A percentile compares a stretch with the other conserved stretches of the same genome.
These are phyloP conservation scores for Astrothelium subdiscretum DNA, from an alignment of 495 filamentous ascomycete genomes.

Conservation along the genomic window DNA sequence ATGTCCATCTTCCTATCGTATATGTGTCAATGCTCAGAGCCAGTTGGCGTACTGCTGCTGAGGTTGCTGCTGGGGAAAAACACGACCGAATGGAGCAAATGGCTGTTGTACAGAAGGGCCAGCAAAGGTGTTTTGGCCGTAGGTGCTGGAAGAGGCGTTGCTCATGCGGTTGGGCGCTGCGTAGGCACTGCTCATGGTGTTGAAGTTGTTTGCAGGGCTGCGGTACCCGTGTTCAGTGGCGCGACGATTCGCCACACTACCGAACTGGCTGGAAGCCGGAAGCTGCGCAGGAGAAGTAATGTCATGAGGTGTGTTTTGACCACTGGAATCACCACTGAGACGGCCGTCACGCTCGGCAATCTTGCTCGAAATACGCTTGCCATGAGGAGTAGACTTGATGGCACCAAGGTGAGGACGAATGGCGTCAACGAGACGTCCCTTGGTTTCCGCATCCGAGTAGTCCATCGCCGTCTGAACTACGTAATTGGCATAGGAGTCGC, in stretches of 20 bases:
- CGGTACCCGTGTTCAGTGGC: background rate
- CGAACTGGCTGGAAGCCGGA: background rate
- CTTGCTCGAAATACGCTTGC: conserved; percentile 82
- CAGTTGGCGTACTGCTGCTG: background rate
- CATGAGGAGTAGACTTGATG: conserved; percentile 82
- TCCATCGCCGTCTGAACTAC: conserved; percentile 95
- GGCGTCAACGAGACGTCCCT: conserved; percentile 60
- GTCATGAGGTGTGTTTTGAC: conserved; percentile 2
- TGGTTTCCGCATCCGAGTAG: conserved; percentile 59
- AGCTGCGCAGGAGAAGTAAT: background rate
- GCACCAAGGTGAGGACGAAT: conserved; percentile 73
- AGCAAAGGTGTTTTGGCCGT: background rate
- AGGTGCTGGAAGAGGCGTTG: background rate
- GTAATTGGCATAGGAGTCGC: conserved; percentile 91
- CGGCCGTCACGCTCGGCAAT: conserved; percentile 39
- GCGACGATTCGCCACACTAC: background rate
- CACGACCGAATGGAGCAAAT: background rate
- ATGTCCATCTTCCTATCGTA: background rate
- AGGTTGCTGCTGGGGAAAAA: background rate
- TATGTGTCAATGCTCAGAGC: background rate
- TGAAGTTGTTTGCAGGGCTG: background rate
- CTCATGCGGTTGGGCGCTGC: background rate
- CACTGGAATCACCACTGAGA: conserved; percentile 3
- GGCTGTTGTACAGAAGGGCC: background rate
- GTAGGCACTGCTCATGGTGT: background rate